A percentile compares a stretch with the other conserved stretches of the same genome.
These are phyloP conservation scores for Camelina sativa DNA, from an alignment of 345 rosid genomes.

Conservation along the genomic window DNA sequence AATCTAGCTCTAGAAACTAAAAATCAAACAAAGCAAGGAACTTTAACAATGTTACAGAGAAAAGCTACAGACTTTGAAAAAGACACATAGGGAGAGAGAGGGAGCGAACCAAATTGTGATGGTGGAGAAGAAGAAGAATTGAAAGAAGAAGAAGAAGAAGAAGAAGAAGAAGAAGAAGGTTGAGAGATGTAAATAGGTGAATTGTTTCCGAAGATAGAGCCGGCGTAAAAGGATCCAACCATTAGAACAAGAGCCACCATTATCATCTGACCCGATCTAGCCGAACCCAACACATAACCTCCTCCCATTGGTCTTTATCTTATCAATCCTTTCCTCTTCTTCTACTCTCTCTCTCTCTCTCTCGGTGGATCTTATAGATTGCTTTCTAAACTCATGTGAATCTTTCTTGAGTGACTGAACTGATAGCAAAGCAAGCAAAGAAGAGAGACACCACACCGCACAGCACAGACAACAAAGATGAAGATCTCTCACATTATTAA, in stretches of 20 bases:
- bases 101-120: constrained; percentile 46
- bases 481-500: constrained; percentile 4
- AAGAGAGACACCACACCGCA: background rate
- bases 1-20: background rate
- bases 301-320: constrained; percentile 60
- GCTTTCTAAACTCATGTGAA: constrained; percentile 21
- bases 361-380: constrained; percentile 20
- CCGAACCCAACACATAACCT: constrained; percentile 61
- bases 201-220: constrained; percentile 77
- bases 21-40: background rate
- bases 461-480: background rate
- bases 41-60: constrained; percentile 12
- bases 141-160: constrained; percentile 36
- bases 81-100: constrained; percentile 23
- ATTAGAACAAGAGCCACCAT: constrained; percentile 73
- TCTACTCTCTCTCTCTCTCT: background rate
- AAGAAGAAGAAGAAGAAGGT: constrained; percentile 26
- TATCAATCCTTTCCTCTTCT: constrained; percentile 1
- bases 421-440: background rate
- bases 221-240: constrained; percentile 79
- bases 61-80: constrained; percentile 38
- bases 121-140: constrained; percentile 32
- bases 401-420: constrained; percentile 27
- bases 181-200: constrained; percentile 59
- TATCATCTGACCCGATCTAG: constrained; percentile 78